Evolutionary conservation across 306 rosid species (phyloP).

Genomic region (Castanea mollissima): DNA sequence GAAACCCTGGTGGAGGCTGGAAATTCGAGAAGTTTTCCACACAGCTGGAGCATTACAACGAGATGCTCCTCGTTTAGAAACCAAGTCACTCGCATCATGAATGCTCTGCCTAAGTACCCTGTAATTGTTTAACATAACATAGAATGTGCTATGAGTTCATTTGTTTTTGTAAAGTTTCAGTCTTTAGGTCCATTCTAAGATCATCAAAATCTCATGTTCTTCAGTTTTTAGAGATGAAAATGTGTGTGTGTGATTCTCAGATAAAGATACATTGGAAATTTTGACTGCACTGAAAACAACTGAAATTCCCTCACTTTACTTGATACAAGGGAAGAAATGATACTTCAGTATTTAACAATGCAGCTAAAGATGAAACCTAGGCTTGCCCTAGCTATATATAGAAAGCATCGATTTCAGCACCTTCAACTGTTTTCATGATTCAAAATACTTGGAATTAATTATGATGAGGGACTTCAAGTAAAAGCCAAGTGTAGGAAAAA

Average conservation of each 20-base stretch:
- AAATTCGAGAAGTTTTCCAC: slow-evolving; percentile 32
- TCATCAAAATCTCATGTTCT: neutral
- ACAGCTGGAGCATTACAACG: slow-evolving; percentile 31
- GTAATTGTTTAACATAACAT: slow-evolving; percentile 31
- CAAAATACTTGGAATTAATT: neutral
- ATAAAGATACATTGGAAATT: too few relatives aligned
- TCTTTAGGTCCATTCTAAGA: neutral
- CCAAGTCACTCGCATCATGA: slow-evolving; percentile 49
- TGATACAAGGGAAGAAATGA: too few relatives aligned
- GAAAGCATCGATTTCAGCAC: neutral
- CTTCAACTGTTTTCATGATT: neutral
- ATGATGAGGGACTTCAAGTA: too few relatives aligned
- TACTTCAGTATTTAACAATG: too few relatives aligned
- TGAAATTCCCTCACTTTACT: too few relatives aligned
- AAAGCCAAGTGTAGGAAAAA: too few relatives aligned
- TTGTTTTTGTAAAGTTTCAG: neutral
- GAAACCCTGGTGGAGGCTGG: slow-evolving; percentile 43
- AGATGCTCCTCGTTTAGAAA: slow-evolving; percentile 49
- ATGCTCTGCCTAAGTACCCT: slow-evolving; percentile 55
- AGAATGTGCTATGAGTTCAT: neutral
- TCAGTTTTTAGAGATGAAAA: too few relatives aligned
- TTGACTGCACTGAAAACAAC: too few relatives aligned
- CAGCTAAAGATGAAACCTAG: neutral
- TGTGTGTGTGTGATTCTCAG: too few relatives aligned
- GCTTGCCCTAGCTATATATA: neutral